Evolutionary conservation across 208 protist species (phyloP).

Genomic region (Trypanosoma cruzi): DNA sequence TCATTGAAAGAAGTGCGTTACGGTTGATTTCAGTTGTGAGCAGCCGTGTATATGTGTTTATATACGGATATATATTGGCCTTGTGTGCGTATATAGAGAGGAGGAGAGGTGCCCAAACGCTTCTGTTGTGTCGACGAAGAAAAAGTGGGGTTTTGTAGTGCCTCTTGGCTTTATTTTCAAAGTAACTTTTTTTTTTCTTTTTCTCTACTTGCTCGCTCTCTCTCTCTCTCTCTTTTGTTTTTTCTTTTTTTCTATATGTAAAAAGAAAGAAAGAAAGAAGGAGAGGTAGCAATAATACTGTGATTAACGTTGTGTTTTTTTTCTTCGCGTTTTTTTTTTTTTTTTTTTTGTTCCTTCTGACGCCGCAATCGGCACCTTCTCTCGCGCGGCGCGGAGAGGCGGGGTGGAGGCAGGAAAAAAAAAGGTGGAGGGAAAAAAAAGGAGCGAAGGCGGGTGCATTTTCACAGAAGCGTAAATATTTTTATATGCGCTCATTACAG

Average conservation of each 20-base stretch:
- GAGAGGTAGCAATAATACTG: too few relatives aligned
- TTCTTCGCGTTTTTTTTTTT: too few relatives aligned
- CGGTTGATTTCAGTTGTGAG: too few relatives aligned
- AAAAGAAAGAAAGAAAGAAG: too few relatives aligned
- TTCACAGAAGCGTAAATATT: not conserved
- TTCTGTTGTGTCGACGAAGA: too few relatives aligned
- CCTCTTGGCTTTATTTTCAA: too few relatives aligned
- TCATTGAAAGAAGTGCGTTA: not conserved
- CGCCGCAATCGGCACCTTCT: not conserved
- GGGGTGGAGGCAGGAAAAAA: not conserved
- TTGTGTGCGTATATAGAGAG: not conserved
- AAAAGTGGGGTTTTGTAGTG: too few relatives aligned
- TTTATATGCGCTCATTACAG: slow-evolving; percentile 3
- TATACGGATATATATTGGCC: not conserved
- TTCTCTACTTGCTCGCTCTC: too few relatives aligned
- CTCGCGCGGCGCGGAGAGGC: not conserved
- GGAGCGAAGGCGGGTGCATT: not conserved
- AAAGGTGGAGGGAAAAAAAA: not conserved
- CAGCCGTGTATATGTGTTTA: too few relatives aligned
- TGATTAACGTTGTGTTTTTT: too few relatives aligned
- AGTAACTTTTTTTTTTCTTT: too few relatives aligned
- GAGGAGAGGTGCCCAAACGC: not conserved
- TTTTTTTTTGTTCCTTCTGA: not conserved
- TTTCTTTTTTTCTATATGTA: slow-evolving; percentile 4
- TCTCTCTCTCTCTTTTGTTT: too few relatives aligned